Conservation (phyloP, 2,329 filamentous ascomycete species). For the Plectosphaerella cucumerina region DNA sequence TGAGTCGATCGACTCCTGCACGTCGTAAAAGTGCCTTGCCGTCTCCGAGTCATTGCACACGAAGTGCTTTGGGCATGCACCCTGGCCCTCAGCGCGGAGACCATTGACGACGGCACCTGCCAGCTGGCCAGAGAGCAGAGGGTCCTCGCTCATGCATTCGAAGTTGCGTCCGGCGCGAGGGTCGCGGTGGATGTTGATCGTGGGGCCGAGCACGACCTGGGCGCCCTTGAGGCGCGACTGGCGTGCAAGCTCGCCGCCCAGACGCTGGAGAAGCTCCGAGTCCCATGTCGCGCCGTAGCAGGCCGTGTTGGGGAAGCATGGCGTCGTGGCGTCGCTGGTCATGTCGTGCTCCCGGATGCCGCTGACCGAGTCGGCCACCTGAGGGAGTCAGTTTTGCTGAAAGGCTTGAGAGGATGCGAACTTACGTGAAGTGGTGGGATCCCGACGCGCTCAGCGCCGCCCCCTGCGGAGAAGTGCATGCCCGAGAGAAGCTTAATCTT, state of each 20-base stretch:
- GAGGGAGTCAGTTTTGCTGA: background rate
- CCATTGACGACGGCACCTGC: slow-evolving; percentile 35
- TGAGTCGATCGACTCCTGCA: slow-evolving; percentile 5
- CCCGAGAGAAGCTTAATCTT: slow-evolving; percentile 11
- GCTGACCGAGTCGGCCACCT: slow-evolving; percentile 13
- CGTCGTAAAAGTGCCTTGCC: slow-evolving; percentile 13
- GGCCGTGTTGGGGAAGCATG: slow-evolving; percentile 24
- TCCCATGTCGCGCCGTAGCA: slow-evolving; percentile 14
- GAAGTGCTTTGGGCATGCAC: slow-evolving; percentile 34
- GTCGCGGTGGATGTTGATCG: slow-evolving; percentile 38
- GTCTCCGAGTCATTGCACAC: slow-evolving; percentile 29
- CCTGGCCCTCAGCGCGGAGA: slow-evolving; percentile 28
- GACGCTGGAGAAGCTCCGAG: slow-evolving; percentile 8
- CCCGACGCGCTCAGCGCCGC: slow-evolving; percentile 8
- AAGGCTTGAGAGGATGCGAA: background rate
- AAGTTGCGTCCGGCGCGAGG: slow-evolving; percentile 38
- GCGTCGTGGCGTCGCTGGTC: slow-evolving; percentile 10
- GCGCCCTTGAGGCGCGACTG: slow-evolving; percentile 51
- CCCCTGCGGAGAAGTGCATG: slow-evolving; percentile 11
- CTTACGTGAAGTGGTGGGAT: slow-evolving; percentile 10
- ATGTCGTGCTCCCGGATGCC: slow-evolving; percentile 10
- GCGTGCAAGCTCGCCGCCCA: slow-evolving; percentile 10
- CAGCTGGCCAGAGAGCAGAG: slow-evolving; percentile 34
- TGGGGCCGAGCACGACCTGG: slow-evolving; percentile 67
- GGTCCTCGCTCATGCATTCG: slow-evolving; percentile 38